Evolutionary conservation across 129 eudicot genomes (phyloP).

Genomic region (Chrysanthemum seticuspe): DNA sequence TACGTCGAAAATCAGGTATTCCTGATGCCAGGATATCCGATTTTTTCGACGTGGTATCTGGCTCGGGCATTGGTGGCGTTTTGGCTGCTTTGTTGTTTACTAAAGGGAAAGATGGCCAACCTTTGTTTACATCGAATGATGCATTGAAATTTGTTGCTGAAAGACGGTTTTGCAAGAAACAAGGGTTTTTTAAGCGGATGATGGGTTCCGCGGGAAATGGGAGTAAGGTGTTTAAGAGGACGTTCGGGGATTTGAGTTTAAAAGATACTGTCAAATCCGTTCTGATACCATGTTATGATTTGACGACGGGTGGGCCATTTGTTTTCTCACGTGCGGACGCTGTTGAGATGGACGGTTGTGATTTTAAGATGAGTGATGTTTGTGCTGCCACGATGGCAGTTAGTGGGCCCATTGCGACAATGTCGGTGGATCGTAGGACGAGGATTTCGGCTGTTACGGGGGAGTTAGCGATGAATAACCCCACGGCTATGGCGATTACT

Average conservation of each 20-base stretch:
- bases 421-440: conserved; percentile 57
- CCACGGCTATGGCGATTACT: conserved; percentile 82
- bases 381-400: conserved; percentile 67
- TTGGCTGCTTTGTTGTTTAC: conserved; percentile 63
- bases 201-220: conserved; percentile 28
- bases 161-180: conserved; percentile 19
- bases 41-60: conserved; percentile 78
- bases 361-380: conserved; percentile 74
- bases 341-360: conserved; percentile 68
- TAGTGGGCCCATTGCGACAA: conserved; percentile 37
- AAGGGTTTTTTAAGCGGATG: conserved; percentile 35
- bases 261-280: conserved; percentile 75
- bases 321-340: conserved; percentile 96
- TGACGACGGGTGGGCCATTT: conserved; percentile 62
- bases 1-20: conserved; percentile 56
- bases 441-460: conserved; percentile 66
- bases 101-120: conserved; percentile 43
- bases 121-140: conserved; percentile 60
- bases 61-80: conserved; percentile 69
- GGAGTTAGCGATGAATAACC: conserved; percentile 75
- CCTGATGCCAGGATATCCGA: conserved; percentile 55
- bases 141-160: conserved; percentile 44
- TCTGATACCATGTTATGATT: conserved; percentile 77
- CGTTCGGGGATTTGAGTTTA: conserved; percentile 51
- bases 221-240: conserved; percentile 41